Evolutionary conservation across 129 eudicot genomes (phyloP), one percentile per base, ranked within the genome.

Genomic region (Saussurea involucrata): DNA sequence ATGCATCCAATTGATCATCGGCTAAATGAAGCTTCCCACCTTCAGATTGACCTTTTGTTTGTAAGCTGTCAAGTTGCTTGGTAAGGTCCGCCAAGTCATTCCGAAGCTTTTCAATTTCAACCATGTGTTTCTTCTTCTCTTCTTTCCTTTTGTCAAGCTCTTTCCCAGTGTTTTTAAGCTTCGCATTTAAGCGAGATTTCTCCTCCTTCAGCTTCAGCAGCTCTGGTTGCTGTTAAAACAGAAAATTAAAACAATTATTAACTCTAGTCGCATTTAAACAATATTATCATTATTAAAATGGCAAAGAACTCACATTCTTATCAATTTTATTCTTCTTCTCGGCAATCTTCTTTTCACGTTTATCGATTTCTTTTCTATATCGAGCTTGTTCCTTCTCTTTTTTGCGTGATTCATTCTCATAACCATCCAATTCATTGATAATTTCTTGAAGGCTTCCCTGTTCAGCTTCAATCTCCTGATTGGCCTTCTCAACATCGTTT

Each of bases 21-120:
- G 79, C 96, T 66, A 95, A 78, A 66, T 95, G 96, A 74, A 95
- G 90, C 80, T 88, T 92, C 66, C 90, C 99, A 68, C 97, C 95
- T 63, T 87, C 92, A 58, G 90, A 88, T 73, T 86, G 90, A 77
- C 76, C 81, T 81, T 84, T 87, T 72, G 90, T 87, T 55, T 87
- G 89, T 76, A 95, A 80, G 33, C 82, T 83, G 72, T 88, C 87
- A 80, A 89, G 90, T 80, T 86, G 93, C 84, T 79, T 83, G 29
- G 87, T 86, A 27, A 90, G 81, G 86, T 89, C 95, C 76, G 73
- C 66, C 74, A 95, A 87, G 74, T 92, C 95, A 84, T 86, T 90
- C 85, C 80, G 82, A 74, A 95, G 97, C 84, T 84, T 92, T 84
- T 82, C 82, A 22, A 95, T 82, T 84, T 95, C 97, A 72, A 69